Evolutionary conservation across 352 stramenopile genomes (phyloP).

Genomic region (Phytophthora vignae): DNA sequence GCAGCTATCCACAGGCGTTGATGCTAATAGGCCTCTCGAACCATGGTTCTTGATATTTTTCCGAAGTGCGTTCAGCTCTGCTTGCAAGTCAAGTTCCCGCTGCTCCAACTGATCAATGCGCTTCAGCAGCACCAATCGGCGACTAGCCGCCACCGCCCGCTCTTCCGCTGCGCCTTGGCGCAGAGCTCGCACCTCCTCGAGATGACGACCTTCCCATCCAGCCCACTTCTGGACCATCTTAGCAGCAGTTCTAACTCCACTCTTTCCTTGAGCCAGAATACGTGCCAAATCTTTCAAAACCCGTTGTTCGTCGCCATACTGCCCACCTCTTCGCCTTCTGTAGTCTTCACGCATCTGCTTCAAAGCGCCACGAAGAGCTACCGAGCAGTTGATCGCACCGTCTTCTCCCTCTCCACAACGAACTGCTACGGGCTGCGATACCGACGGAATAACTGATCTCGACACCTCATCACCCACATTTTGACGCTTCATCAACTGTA

Average conservation of each 20-base stretch:
- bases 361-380: conserved; percentile 27
- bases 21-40: background rate
- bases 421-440: conserved; percentile 3
- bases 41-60: background rate
- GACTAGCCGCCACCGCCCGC: conserved; percentile 8
- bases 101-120: conserved; percentile 25
- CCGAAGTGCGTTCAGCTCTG: conserved; percentile 31
- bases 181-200: conserved; percentile 30
- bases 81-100: conserved; percentile 31
- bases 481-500: conserved; percentile 33
- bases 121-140: conserved; percentile 19
- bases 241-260: conserved; percentile 25
- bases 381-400: conserved; percentile 6
- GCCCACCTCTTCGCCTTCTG: background rate
- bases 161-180: conserved; percentile 31
- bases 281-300: conserved; percentile 16
- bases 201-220: conserved; percentile 36
- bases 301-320: background rate
- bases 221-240: conserved; percentile 43
- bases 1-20: background rate
- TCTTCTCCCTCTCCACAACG: background rate
- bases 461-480: background rate
- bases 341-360: conserved; percentile 20
- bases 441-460: background rate
- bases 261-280: conserved; percentile 15